phyloP scores from a whole-genome alignment of 805 yeast genomes.

The Zygotorulaspora florentina region DNA sequence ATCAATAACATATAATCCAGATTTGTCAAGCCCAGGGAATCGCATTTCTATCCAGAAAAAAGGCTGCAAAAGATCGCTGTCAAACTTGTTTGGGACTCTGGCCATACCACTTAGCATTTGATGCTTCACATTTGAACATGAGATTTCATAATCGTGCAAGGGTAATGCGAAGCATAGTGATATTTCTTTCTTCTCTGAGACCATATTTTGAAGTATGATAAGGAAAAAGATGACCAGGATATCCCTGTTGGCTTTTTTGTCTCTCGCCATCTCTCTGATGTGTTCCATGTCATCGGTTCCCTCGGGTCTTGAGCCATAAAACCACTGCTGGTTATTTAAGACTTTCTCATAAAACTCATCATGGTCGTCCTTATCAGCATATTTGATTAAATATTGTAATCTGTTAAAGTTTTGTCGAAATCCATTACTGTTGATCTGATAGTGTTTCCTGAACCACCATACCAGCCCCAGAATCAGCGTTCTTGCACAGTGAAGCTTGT shows the following conservation, averaged over 20 bases:
- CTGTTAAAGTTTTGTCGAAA: conserved; percentile 24
- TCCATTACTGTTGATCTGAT: conserved; percentile 26
- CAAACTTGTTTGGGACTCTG: conserved; percentile 22
- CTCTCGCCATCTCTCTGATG: conserved; percentile 21
- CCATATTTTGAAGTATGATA: conserved; percentile 20
- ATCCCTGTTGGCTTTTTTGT: conserved; percentile 24
- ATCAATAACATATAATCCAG: conserved; percentile 21
- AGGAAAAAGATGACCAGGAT: conserved; percentile 21
- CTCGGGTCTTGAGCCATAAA: conserved; percentile 22
- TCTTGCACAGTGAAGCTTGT: conserved; percentile 5
- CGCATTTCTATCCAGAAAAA: conserved; percentile 27
- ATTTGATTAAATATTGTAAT: conserved; percentile 9
- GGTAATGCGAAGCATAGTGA: conserved; percentile 27
- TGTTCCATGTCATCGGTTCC: conserved; percentile 4
- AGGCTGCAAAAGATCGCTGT: conserved; percentile 27
- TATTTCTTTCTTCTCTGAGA: conserved; percentile 8
- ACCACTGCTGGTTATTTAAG: conserved; percentile 13
- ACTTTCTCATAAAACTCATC: conserved; percentile 2
- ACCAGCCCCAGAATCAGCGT: conserved; percentile 25
- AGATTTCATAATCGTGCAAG: conserved; percentile 13
- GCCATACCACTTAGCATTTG: conserved; percentile 7
- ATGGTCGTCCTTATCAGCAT: background rate
- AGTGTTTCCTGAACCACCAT: conserved; percentile 27
- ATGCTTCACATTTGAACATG: conserved; percentile 2
- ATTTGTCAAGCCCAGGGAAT: background rate